These are phyloP conservation scores for Fusarium vanettenii DNA, from an alignment of 2,329 filamentous ascomycete genomes.

Conservation along the genomic window DNA sequence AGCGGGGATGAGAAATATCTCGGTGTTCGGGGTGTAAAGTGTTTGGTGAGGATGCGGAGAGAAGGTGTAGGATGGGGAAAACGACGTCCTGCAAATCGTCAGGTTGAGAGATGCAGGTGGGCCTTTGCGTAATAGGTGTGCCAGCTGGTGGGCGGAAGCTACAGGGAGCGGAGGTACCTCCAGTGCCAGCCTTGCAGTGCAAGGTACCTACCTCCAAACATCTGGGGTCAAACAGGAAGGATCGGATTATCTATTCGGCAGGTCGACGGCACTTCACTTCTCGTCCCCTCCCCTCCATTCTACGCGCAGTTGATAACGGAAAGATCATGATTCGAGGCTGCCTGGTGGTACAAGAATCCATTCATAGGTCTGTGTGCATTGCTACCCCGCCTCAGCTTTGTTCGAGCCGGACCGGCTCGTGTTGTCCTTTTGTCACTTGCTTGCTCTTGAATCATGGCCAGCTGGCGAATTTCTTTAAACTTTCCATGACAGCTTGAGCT, in stretches of 20 bases:
- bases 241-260: constrained; percentile 45
- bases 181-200: constrained; percentile 30
- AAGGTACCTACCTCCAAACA: constrained; percentile 33
- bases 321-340: constrained; percentile 7
- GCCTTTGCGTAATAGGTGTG: constrained; percentile 54
- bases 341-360: not conserved
- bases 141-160: constrained; percentile 35
- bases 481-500: not conserved
- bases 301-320: not conserved
- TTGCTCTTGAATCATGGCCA: constrained; percentile 1
- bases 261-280: constrained; percentile 15
- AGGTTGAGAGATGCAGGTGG: constrained; percentile 52
- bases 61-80: constrained; percentile 44
- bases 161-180: constrained; percentile 39
- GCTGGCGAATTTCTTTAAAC: not conserved
- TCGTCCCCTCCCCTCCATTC: constrained; percentile 1
- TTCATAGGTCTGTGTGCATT: not conserved
- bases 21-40: constrained; percentile 29
- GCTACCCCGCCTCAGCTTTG: not conserved
- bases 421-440: not conserved
- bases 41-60: constrained; percentile 45
- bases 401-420: not conserved
- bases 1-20: constrained; percentile 25
- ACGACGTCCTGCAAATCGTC: constrained; percentile 51
- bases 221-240: constrained; percentile 18